Evolutionary conservation across 768 basidiomycete genomes (phyloP).

Genomic region (Mycena pura): DNA sequence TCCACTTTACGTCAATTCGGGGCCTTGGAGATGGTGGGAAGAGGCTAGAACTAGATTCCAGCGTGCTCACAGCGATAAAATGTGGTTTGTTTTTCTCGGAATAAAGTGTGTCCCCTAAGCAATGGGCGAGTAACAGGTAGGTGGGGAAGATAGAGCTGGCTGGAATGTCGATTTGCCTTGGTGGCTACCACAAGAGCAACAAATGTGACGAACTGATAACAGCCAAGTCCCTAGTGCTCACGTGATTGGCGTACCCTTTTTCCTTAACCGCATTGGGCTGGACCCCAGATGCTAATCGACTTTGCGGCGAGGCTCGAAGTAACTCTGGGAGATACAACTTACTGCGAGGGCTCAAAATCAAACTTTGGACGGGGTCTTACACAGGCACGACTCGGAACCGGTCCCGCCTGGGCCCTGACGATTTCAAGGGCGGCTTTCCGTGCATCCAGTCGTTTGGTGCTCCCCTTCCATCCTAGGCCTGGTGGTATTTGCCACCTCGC

Average conservation of each 20-base stretch:
- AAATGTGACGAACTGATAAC: not conserved
- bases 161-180: not conserved
- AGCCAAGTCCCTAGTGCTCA: not conserved
- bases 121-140: too few species aligned
- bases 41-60: not conserved
- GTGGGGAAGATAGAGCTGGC: too few species aligned
- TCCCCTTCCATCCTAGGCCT: not conserved
- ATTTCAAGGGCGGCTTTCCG: not conserved
- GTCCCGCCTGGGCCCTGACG: too few species aligned
- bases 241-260: not conserved
- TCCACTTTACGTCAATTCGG: not conserved
- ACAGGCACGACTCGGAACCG: too few species aligned
- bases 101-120: too few species aligned
- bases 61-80: too few species aligned
- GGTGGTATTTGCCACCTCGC: not conserved
- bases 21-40: slow-evolving; percentile 3
- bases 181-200: not conserved
- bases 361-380: not conserved
- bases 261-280: not conserved
- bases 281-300: too few species aligned
- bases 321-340: too few species aligned
- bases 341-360: too few species aligned
- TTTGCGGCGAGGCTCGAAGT: too few species aligned
- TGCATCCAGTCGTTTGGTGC: slow-evolving; percentile 9
- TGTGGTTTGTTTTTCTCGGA: too few species aligned